Conservation (phyloP, 2,329 filamentous ascomycete species). For the Alternaria sp. region DNA sequence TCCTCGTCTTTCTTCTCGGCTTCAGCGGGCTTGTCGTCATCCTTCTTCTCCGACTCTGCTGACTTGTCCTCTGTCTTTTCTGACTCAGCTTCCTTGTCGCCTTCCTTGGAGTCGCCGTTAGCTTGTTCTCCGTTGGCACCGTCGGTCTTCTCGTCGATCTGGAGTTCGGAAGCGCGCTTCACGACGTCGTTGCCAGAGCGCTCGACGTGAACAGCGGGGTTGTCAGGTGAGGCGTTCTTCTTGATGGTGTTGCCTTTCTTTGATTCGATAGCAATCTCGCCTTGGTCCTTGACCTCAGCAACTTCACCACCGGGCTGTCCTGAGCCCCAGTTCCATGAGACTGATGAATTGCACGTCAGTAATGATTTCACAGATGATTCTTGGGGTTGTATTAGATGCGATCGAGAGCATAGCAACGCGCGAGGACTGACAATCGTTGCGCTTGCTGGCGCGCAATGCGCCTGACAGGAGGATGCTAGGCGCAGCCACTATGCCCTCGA, state of each 20-base stretch:
- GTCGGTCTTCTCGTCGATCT: slow-evolving; percentile 59
- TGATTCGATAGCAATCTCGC: slow-evolving; percentile 67
- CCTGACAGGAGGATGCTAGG: not conserved
- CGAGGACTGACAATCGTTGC: slow-evolving; percentile 12
- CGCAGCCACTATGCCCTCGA: not conserved
- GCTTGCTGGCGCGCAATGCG: slow-evolving; percentile 11
- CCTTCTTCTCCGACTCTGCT: slow-evolving; percentile 34
- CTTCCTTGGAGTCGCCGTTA: slow-evolving; percentile 49
- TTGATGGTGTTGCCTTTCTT: slow-evolving; percentile 70
- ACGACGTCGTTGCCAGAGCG: slow-evolving; percentile 71
- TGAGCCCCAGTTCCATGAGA: slow-evolving; percentile 69
- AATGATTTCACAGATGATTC: not conserved
- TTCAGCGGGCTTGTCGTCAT: slow-evolving; percentile 42
- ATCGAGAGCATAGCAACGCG: slow-evolving; percentile 25
- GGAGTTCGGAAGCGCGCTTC: slow-evolving; percentile 68
- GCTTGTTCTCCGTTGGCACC: slow-evolving; percentile 42
- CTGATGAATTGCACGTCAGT: slow-evolving; percentile 49
- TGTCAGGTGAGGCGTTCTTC: slow-evolving; percentile 67
- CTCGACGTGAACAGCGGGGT: slow-evolving; percentile 68
- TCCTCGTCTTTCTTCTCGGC: slow-evolving; percentile 44
- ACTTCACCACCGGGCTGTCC: slow-evolving; percentile 65
- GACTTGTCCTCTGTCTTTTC: slow-evolving; percentile 50
- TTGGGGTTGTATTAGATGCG: slow-evolving; percentile 32
- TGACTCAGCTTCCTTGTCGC: slow-evolving; percentile 36
- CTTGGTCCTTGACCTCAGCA: slow-evolving; percentile 64